Conservation (phyloP, 2,329 filamentous ascomycete species). For the Sporothrix pseudoabietina region DNA sequence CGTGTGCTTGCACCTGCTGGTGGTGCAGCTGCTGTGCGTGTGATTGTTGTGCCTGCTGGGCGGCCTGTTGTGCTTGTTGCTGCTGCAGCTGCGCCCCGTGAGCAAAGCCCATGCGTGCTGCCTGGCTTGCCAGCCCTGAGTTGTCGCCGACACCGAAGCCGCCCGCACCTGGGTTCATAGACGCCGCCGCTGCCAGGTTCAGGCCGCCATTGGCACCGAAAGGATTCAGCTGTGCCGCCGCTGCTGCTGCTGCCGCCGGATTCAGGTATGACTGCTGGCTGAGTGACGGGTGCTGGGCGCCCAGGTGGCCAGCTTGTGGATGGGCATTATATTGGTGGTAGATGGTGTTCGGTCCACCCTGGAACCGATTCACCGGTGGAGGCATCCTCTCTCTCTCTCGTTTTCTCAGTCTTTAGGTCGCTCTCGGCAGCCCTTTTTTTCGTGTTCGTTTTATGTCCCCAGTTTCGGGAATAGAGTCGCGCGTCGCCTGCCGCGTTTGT, state of each 20-base stretch:
- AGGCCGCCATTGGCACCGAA: constrained; percentile 62
- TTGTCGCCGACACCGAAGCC: constrained; percentile 56
- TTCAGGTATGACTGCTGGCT: constrained; percentile 72
- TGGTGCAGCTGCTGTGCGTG: constrained; percentile 45
- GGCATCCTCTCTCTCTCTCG: constrained; percentile 40
- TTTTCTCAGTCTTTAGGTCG: not conserved
- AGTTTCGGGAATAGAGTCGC: not conserved
- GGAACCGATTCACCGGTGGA: constrained; percentile 51
- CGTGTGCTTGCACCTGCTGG: constrained; percentile 53
- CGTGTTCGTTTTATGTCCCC: not conserved
- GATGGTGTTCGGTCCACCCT: constrained; percentile 50
- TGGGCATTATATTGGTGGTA: constrained; percentile 59
- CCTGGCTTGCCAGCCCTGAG: constrained; percentile 81
- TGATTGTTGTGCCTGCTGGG: constrained; percentile 54
- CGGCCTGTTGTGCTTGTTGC: constrained; percentile 58
- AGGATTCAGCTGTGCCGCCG: constrained; percentile 60
- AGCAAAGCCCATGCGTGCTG: constrained; percentile 83
- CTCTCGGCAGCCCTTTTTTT: not conserved
- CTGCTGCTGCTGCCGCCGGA: constrained; percentile 42
- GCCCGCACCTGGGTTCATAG: constrained; percentile 52
- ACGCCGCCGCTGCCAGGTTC: constrained; percentile 47
- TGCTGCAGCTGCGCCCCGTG: constrained; percentile 64
- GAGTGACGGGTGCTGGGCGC: constrained; percentile 55
- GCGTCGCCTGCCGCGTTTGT: constrained; percentile 3
- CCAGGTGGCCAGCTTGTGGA: constrained; percentile 50